Percentiles rank a stretch among this genome's conserved stretches.
These are phyloP conservation scores for Fibroporia radiculosa DNA, from an alignment of 768 basidiomycete genomes.

Conservation along the genomic window DNA sequence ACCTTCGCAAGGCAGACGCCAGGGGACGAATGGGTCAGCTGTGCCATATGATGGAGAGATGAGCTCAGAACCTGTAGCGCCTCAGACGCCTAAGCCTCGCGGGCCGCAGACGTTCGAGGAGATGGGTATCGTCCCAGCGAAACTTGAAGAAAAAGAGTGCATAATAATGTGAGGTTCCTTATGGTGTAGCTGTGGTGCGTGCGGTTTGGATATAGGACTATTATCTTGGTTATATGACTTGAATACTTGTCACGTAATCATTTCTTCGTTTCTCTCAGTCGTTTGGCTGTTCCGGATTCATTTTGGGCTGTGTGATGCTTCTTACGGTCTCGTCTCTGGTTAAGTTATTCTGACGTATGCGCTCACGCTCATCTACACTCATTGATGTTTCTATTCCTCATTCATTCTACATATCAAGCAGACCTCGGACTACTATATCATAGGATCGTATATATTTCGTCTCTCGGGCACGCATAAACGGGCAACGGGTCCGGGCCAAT, in stretches of 20 bases:
- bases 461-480: too few relatives aligned
- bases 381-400: too few relatives aligned
- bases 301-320: too few relatives aligned
- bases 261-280: too few relatives aligned
- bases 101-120: slow-evolving; percentile 83
- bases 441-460: too few relatives aligned
- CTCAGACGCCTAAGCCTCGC: slow-evolving; percentile 5
- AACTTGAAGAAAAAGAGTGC: slow-evolving; percentile 78
- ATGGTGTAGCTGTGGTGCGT: neutral
- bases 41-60: neutral
- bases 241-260: neutral
- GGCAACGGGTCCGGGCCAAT: too few relatives aligned
- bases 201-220: neutral
- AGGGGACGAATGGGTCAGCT: neutral
- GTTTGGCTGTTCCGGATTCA: too few relatives aligned
- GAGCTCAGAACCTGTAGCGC: neutral
- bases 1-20: neutral
- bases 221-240: neutral
- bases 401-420: too few relatives aligned
- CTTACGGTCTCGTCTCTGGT: too few relatives aligned
- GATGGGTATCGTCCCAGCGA: slow-evolving; percentile 83
- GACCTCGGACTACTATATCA: too few relatives aligned
- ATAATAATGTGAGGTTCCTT: slow-evolving; percentile 62
- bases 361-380: too few relatives aligned
- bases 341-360: too few relatives aligned